A percentile compares a stretch with the other conserved stretches of the same genome.
phyloP scores from a whole-genome alignment of 805 yeast genomes.

The Wickerhamiella occidentalis region DNA sequence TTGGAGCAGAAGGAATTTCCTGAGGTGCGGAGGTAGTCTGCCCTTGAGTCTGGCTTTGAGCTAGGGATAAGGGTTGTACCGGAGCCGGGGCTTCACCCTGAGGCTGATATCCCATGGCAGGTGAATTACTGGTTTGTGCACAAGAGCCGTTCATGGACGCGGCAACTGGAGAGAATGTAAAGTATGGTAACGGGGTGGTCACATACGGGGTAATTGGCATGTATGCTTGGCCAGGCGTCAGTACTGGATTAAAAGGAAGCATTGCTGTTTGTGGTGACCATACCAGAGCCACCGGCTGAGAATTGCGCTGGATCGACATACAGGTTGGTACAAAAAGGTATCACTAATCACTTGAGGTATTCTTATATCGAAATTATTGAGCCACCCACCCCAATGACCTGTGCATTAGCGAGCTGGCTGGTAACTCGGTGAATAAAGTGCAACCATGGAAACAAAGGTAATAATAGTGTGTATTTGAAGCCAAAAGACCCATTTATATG shows the following conservation, averaged over 20 bases:
- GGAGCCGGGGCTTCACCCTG: not conserved
- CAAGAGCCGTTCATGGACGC: not conserved
- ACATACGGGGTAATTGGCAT: constrained; percentile 2
- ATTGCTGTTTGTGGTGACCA: constrained; percentile 2
- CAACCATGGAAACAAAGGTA: too few species aligned
- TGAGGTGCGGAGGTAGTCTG: not conserved
- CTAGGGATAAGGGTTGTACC: not conserved
- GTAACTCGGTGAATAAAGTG: not conserved
- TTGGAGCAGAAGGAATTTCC: not conserved
- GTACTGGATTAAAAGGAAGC: constrained; percentile 1
- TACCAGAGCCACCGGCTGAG: not conserved
- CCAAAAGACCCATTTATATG: too few species aligned
- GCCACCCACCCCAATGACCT: not conserved
- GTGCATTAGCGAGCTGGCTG: not conserved
- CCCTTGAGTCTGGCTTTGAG: not conserved
- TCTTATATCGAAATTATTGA: not conserved
- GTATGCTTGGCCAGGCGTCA: not conserved
- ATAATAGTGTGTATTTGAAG: too few species aligned
- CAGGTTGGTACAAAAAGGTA: not conserved
- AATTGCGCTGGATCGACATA: not conserved
- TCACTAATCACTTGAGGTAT: not conserved
- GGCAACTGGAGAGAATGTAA: not conserved
- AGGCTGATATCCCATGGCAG: not conserved
- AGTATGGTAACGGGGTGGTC: not conserved
- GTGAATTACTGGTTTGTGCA: not conserved